Conservation (phyloP, 164 flowering plant species). For the Euptelea pleiosperma region DNA sequence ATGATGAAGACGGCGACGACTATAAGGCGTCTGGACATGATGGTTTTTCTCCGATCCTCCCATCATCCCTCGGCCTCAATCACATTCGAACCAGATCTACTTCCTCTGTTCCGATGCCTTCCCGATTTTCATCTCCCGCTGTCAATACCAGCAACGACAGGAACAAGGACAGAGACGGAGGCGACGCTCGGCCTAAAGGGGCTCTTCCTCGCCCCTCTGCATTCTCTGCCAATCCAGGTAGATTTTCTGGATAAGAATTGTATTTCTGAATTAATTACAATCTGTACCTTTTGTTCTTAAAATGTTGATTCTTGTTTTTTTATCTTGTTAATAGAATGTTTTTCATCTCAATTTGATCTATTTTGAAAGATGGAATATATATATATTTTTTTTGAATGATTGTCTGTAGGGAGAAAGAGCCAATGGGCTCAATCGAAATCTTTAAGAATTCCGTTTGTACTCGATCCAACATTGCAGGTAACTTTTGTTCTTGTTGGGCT, state of each 20-base stretch:
- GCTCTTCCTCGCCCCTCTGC: constrained; percentile 11
- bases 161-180: constrained; percentile 18
- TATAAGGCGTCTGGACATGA: neutral
- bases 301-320: neutral
- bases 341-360: neutral
- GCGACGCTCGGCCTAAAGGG: constrained; percentile 14
- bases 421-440: constrained; percentile 62
- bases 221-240: constrained; percentile 35
- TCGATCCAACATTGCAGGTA: constrained; percentile 57
- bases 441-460: constrained; percentile 28
- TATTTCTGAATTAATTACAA: too few species aligned
- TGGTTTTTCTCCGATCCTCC: constrained; percentile 27
- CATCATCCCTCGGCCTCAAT: constrained; percentile 60
- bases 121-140: constrained; percentile 26
- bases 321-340: neutral
- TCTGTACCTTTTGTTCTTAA: too few species aligned
- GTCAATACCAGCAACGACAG: constrained; percentile 8
- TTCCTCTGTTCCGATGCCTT: constrained; percentile 25
- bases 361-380: neutral
- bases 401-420: constrained; percentile 52
- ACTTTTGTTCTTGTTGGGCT: neutral
- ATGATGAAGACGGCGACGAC: constrained; percentile 3
- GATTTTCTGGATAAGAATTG: too few species aligned
- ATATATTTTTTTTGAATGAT: neutral
- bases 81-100: constrained; percentile 53